Conservation (phyloP, 495 filamentous ascomycete genomes). For the Pseudomonodictys pantanalensis region DNA sequence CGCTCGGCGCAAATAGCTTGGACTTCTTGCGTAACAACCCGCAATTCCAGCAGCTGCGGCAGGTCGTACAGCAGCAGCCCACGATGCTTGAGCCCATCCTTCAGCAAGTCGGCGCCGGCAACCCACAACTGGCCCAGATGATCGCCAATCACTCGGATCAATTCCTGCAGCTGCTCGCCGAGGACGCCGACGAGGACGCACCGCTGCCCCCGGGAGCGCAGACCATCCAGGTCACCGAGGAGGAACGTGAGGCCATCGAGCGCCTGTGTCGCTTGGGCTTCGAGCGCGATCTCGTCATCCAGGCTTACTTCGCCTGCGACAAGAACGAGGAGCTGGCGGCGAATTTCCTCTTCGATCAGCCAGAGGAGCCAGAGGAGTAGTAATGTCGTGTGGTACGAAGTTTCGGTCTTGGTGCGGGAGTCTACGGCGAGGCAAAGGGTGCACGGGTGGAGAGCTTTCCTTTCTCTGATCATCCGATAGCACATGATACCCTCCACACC, state of each 20-base stretch:
- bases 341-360: slow-evolving; percentile 97
- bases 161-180: slow-evolving; percentile 82
- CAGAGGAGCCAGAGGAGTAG: slow-evolving; percentile 75
- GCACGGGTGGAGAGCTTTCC: no score
- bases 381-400: no score
- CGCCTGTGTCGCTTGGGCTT: slow-evolving; percentile 89
- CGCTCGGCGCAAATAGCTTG: slow-evolving; percentile 67
- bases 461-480: no score
- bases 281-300: slow-evolving; percentile 87
- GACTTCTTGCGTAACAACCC: slow-evolving; percentile 95
- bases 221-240: slow-evolving; percentile 86
- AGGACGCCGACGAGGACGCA: slow-evolving; percentile 68
- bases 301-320: slow-evolving; percentile 98
- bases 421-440: no score
- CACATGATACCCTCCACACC: no score
- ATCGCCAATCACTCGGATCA: slow-evolving; percentile 89
- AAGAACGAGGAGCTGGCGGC: slow-evolving; percentile 98
- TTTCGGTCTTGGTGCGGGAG: no score
- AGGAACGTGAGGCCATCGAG: slow-evolving; percentile 95
- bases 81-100: slow-evolving; percentile 98
- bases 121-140: slow-evolving; percentile 86
- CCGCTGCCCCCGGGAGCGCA: slow-evolving; percentile 84
- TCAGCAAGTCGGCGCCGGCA: slow-evolving; percentile 92
- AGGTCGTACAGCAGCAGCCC: slow-evolving; percentile 94
- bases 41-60: slow-evolving; percentile 94